Percentiles rank a stretch among this genome's conserved stretches.
phyloP scores from a whole-genome alignment of 2,329 filamentous ascomycete genomes.

The Coleophoma eucalyptorum region DNA sequence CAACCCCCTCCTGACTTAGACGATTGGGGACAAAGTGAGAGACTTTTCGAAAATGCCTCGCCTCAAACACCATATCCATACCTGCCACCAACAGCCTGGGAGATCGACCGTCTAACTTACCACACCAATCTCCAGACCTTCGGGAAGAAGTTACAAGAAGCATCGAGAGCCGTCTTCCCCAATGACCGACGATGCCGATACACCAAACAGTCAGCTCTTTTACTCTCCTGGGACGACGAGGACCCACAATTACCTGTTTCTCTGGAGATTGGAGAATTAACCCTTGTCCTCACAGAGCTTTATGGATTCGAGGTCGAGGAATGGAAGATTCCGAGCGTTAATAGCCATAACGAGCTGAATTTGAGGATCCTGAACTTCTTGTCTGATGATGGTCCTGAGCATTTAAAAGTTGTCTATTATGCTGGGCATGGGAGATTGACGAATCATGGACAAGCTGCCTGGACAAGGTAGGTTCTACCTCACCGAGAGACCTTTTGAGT shows the following conservation, averaged over 20 bases:
- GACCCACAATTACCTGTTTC: slow-evolving; percentile 35
- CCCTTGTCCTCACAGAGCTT: slow-evolving; percentile 49
- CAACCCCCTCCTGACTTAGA: too few species aligned
- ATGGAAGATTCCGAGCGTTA: slow-evolving; percentile 53
- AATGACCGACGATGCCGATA: slow-evolving; percentile 53
- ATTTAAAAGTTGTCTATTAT: slow-evolving; percentile 59
- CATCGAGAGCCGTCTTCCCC: slow-evolving; percentile 58
- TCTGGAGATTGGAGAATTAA: slow-evolving; percentile 46
- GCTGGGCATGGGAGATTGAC: slow-evolving; percentile 52
- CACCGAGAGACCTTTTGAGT: slow-evolving; percentile 18
- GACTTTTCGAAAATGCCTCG: too few species aligned
- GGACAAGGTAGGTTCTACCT: slow-evolving; percentile 51
- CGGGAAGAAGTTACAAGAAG: slow-evolving; percentile 50
- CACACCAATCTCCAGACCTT: slow-evolving; percentile 11
- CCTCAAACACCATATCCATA: too few species aligned
- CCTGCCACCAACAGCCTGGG: neutral
- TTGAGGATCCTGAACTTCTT: slow-evolving; percentile 53
- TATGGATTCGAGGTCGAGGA: slow-evolving; percentile 54
- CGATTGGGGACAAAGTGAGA: too few species aligned
- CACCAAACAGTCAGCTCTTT: slow-evolving; percentile 49
- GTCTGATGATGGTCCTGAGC: slow-evolving; percentile 48
- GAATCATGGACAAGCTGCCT: slow-evolving; percentile 53
- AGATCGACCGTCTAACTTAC: neutral
- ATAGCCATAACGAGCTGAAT: slow-evolving; percentile 52
- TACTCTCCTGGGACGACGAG: slow-evolving; percentile 59